Evolutionary conservation across 345 rosid species (phyloP), one percentile per base, ranked within the genome.

Genomic region (Citropsis articulata): DNA sequence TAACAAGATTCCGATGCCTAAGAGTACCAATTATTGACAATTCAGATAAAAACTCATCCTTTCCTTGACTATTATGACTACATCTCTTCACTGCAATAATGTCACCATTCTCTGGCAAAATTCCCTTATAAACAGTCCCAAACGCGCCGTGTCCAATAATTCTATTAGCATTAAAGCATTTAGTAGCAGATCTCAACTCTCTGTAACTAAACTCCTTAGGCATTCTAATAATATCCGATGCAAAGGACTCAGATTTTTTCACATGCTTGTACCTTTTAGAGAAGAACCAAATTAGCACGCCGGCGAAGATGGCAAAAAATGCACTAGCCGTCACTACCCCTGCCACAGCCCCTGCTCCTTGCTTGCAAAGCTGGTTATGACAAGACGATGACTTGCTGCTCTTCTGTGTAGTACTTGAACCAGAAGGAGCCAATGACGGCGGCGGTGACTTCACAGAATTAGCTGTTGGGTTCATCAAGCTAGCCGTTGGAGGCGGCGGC

Each of bases 311-410:
- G 6, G 92, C 99, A 7, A 97, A 84, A 85, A 94, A 93, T 6
- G 98, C 98, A 61, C 99, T 88, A 25, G 98, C 98, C 2, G 98
- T 94, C 25, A 90, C 98, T 1, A 91, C 98, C 35, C 99, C 99
- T 31, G 96, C 99, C 67, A 97, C 98, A 13, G 98, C 98, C 72
- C 97, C 98, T 2, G 98, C 88, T 25, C 94, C 91, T 71, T 90
- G 86, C 79, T 88, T 92, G 78, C 99, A 95, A 61, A 95, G 92
- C 85, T 88, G 90, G 81, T 92, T 90, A 79, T 89, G 94, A 74
- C 98, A 94, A 14, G 96, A 86, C 3, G 97, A 87, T 2, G 90
- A 77, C 19, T 75, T 69, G 6, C 85, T 83, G 42, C 82, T 79
- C 83, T 83, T 91, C 55, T 76, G 69, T 67, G 86, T 79, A 53